Evolutionary conservation across 2,329 filamentous ascomycete genomes (phyloP), one percentile per base, ranked within the genome.

Genomic region (Endoconidiophora polonica): DNA sequence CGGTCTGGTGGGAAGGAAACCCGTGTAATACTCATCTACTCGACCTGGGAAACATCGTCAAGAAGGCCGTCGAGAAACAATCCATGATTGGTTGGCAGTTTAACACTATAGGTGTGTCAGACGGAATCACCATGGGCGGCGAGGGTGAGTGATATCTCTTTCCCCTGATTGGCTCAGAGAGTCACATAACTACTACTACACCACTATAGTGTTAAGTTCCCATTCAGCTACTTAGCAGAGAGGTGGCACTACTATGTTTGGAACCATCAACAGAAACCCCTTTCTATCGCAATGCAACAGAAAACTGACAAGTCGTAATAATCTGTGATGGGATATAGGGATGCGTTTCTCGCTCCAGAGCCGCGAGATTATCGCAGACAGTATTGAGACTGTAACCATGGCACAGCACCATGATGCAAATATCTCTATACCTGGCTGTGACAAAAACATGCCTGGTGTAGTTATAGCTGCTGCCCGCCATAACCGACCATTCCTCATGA

Each of bases 1-100:
- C 83, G 4, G 85, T 95, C 3, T 95, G 88, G 88, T 96, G 88
- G 88, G 87, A 95, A 66, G 90, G 90, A 24, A 95, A 95, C 62
- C 86, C 90, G 37, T 95, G 88, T 77, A 94, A 45, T 29, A 46
- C 44, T 18, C 49, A 52, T 45, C 38, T 48, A 10, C 40, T 93
- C 53, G 86, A 94, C 56, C 74, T 96, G 55, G 90, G 83, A 36
- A 87, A 86, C 60, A 83, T 85, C 44, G 84, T 91, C 58, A 96
- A 95, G 66, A 79, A 78, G 57, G 76, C 84, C 1, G 73, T 95
- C 2, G 70, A 83, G 58, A 84, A 83, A 58, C 77, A 88, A 59
- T 83, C 81, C 22, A 94, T 95, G 85, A 72, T 96, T 22, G 88
- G 78, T 41, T 96, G 87, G 87, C 86, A 94, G 63, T 94, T 88